Evolutionary conservation across 1,139 yeast genomes (phyloP).

Genomic region (Saccharomyces hybrid): DNA sequence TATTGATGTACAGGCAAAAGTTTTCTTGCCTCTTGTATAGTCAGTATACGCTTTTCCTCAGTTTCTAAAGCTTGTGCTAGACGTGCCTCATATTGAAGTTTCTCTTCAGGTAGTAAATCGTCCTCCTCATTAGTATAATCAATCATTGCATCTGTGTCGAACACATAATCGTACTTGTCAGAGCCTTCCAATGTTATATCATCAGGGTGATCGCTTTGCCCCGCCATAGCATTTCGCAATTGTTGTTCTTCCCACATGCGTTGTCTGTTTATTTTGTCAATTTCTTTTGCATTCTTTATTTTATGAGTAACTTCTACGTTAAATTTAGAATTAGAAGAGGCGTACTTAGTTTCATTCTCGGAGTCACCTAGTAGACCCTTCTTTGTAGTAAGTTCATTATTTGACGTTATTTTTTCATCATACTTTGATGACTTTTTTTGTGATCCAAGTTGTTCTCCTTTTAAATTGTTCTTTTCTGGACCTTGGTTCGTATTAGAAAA

Average conservation of each 20-base stretch:
- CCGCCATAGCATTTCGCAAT: conserved; percentile 18
- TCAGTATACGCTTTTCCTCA: conserved; percentile 37
- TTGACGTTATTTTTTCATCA: conserved; percentile 45
- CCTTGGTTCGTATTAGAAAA: not conserved
- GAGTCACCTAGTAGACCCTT: conserved; percentile 39
- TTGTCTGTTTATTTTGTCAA: conserved; percentile 12
- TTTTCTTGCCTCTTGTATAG: conserved; percentile 34
- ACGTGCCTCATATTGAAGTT: conserved; percentile 18
- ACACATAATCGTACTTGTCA: conserved; percentile 70
- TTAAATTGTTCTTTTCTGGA: conserved; percentile 19
- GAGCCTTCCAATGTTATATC: conserved; percentile 41
- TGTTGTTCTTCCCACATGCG: conserved; percentile 28
- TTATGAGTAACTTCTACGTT: conserved; percentile 9
- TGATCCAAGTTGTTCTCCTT: conserved; percentile 41
- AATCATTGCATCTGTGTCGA: conserved; percentile 69
- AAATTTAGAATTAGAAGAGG: conserved; percentile 3
- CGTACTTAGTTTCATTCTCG: conserved; percentile 37
- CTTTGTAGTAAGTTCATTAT: conserved; percentile 42
- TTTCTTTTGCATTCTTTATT: not conserved
- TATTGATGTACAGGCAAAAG: conserved; percentile 57
- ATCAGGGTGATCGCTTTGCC: conserved; percentile 32
- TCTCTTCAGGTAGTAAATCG: conserved; percentile 14
- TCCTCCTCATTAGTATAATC: conserved; percentile 49
- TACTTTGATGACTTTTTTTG: conserved; percentile 40
- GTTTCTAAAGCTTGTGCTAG: conserved; percentile 33